Evolutionary conservation across 2,329 filamentous ascomycete genomes (phyloP), one percentile per base, ranked within the genome.

Genomic region (Ascomycota sp.): DNA sequence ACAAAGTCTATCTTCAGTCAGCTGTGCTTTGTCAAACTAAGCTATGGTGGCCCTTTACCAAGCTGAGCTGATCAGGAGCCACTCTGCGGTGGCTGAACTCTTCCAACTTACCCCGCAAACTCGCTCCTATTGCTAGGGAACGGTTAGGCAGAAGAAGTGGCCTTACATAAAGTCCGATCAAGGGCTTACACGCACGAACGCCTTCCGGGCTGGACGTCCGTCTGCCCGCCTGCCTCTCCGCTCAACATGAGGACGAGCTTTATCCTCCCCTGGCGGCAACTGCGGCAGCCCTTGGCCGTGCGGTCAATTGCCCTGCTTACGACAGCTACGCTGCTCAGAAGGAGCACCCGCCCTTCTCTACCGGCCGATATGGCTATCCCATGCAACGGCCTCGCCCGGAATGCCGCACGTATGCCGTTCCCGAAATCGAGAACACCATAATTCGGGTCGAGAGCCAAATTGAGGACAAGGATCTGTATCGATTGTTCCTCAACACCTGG

Each of bases 381-480:
- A 91, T 67, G 48, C 82, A 91, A 56, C 69, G 86, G 20, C 86
- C 86, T 1, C 63, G 64, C 2, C 57, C 65, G 30, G 64, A 68
- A 42, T 94, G 85, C 48, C 75, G 85, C 30, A 91, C 80, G 1
- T 91, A 89, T 57, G 68, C 69, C 36, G 79, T 80, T 3, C 64
- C 72, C 2, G 62, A 71, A 7, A 79, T 92, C 4, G 86, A 94
- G 47, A 57, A 72, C 31, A 66, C 79, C 26, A 80, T 94, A 34
- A 32, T 37, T 15, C 61, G 75, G 36, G 68, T 92, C 59, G 72
- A 70, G 24, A 53, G 57, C 20, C 61, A 65, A 29, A 72, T 94
- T 43, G 58, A 69, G 25, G 83, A 94, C 46, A 77, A 78, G 23
- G 78, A 85, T 45, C 59, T 83, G 13, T 71, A 63, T 45, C 62